Percentiles rank a stretch among this genome's conserved stretches.
These are phyloP conservation scores for Arthrobotrys iridis DNA, from an alignment of 2,329 filamentous ascomycete genomes.

Conservation along the genomic window DNA sequence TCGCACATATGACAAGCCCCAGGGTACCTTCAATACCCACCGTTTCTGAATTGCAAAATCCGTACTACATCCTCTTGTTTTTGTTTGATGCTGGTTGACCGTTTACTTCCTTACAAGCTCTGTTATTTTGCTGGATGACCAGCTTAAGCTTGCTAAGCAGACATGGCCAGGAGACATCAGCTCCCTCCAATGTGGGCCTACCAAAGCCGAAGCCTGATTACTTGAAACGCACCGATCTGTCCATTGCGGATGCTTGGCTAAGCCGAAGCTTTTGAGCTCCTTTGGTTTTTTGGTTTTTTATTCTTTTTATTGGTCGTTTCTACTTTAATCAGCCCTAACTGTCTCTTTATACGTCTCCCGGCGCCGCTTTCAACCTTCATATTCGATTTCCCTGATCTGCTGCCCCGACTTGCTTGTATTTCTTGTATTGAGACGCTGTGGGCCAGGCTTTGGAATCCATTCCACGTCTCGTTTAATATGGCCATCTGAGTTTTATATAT, in stretches of 20 bases:
- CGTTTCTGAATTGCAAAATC: not conserved
- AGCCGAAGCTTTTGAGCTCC: not conserved
- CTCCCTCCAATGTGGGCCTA: constrained; percentile 3
- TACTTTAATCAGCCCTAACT: not conserved
- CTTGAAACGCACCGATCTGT: constrained; percentile 15
- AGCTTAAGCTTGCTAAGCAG: constrained; percentile 26
- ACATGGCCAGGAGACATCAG: constrained; percentile 6
- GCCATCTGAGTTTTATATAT: not conserved
- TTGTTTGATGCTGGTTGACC: constrained; percentile 3
- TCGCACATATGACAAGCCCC: constrained; percentile 36
- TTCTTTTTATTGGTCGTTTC: not conserved
- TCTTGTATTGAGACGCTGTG: not conserved
- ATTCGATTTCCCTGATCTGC: constrained; percentile 20
- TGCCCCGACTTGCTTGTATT: not conserved
- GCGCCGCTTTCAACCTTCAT: constrained; percentile 6
- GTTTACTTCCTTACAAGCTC: not conserved
- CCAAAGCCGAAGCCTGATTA: constrained; percentile 34
- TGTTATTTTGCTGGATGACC: not conserved
- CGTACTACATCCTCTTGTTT: not conserved
- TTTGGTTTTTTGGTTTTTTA: not conserved
- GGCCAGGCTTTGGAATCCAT: not conserved
- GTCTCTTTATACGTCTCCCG: not conserved
- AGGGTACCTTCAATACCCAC: not conserved
- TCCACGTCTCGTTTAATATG: not conserved
- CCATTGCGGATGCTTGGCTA: not conserved